Evolutionary conservation across 305 asterid species (phyloP).

Genomic region (Coffea humblotiana): DNA sequence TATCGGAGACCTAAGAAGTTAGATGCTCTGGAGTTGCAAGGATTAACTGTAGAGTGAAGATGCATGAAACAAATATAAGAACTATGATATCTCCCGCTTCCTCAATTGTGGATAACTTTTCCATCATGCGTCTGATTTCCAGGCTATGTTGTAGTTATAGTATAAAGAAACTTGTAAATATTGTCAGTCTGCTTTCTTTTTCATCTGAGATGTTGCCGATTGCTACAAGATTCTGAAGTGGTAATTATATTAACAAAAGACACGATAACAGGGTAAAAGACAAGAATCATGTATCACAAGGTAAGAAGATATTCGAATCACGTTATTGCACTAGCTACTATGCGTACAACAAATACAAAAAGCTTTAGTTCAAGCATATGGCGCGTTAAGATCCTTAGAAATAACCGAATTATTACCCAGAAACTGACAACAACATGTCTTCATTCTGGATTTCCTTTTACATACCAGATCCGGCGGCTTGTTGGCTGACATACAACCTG

Average conservation of each 20-base stretch:
- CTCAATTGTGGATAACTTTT: not conserved
- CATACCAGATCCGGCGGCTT: not conserved
- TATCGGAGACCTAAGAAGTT: constrained; percentile 66
- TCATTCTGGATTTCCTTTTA: not conserved
- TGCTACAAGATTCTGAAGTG: not conserved
- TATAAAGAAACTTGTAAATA: not conserved
- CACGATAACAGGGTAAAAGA: not conserved
- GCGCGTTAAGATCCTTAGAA: not conserved
- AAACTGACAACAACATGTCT: not conserved
- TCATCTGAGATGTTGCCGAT: not conserved
- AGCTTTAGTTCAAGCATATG: not conserved
- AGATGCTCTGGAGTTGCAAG: constrained; percentile 30
- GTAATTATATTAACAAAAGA: no score
- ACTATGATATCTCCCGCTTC: not conserved
- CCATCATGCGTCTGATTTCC: no score
- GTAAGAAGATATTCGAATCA: not conserved
- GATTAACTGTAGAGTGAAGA: constrained; percentile 26
- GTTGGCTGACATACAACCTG: not conserved
- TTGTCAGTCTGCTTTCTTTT: not conserved
- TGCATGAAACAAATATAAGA: not conserved
- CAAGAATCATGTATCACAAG: not conserved
- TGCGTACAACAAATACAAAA: not conserved
- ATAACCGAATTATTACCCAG: not conserved
- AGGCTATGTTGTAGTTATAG: not conserved
- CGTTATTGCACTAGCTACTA: not conserved